Evolutionary conservation across 345 rosid species (phyloP), one percentile per base, ranked within the genome.

Genomic region (Linum trigynum): DNA sequence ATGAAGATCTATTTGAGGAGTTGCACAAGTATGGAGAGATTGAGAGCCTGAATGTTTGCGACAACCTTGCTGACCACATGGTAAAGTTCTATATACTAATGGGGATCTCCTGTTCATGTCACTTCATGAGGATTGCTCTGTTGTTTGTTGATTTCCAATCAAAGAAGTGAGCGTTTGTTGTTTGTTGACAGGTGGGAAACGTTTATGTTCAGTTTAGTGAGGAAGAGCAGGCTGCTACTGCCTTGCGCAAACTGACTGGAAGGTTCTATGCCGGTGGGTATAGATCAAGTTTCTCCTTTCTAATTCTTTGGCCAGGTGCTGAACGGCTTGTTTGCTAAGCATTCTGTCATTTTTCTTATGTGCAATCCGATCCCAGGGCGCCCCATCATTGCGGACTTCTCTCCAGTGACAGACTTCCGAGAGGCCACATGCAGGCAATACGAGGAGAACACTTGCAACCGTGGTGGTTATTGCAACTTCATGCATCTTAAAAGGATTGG

Each of bases 391-490:
- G 88, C 78, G 39, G 90, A 85, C 56, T 90, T 82, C 74, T 90
- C 92, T 40, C 86, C 97, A 0, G 90, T 90, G 37, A 85, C 90
- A 0, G 88, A 85, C 67, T 87, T 87, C 71, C 82, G 90, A 5
- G 92, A 84, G 72, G 90, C 97, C 48, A 87, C 92, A 10, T 90
- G 95, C 67, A 69, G 92, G 71, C 91, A 87, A 62, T 85, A 80
- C 38, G 91, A 90, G 66, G 95, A 87, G 71, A 82, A 81, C 38
- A 77, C 75, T 0, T 87, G 97, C 73, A 84, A 79, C 57, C 83
- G 90, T 43, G 94, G 94, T 65, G 96, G 91, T 16, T 85, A 85
- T 72, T 89, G 96, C 81, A 89, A 87, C 63, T 86, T 89, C 65
- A 85, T 87, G 94, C 94, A 89, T 72, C 76, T 89, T 48, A 87